Conservation (phyloP, 306 rosid species). For the Rosa lucieae region DNA sequence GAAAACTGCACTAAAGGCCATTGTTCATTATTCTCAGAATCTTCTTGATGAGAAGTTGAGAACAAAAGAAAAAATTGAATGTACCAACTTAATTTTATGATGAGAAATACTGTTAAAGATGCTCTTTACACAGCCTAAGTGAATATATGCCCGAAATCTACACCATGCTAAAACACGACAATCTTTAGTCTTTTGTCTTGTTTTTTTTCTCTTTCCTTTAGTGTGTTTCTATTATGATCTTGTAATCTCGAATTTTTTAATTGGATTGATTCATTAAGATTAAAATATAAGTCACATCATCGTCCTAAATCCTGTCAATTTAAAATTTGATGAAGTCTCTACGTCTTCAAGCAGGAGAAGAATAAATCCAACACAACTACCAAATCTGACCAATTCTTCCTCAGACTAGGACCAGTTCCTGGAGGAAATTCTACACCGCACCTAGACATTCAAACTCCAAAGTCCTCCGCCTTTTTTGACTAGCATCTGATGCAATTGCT, state of each 20-base stretch:
- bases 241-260: no score
- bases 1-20: slow-evolving; percentile 41
- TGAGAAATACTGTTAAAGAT: no score
- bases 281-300: no score
- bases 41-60: background rate
- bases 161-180: no score
- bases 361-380: background rate
- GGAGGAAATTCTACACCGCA: background rate
- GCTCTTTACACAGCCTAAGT: background rate
- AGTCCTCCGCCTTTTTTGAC: background rate
- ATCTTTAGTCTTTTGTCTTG: no score
- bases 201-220: no score
- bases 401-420: background rate
- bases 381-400: background rate
- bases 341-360: background rate
- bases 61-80: no score
- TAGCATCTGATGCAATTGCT: background rate
- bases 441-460: background rate
- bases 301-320: background rate
- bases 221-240: no score
- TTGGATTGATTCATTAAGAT: no score
- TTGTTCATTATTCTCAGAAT: background rate
- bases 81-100: no score
- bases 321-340: background rate
- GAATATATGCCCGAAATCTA: background rate